A percentile compares a stretch with the other conserved stretches of the same genome.
These are phyloP conservation scores for Suillus hirtellus DNA, from an alignment of 768 basidiomycete genomes.

Conservation along the genomic window DNA sequence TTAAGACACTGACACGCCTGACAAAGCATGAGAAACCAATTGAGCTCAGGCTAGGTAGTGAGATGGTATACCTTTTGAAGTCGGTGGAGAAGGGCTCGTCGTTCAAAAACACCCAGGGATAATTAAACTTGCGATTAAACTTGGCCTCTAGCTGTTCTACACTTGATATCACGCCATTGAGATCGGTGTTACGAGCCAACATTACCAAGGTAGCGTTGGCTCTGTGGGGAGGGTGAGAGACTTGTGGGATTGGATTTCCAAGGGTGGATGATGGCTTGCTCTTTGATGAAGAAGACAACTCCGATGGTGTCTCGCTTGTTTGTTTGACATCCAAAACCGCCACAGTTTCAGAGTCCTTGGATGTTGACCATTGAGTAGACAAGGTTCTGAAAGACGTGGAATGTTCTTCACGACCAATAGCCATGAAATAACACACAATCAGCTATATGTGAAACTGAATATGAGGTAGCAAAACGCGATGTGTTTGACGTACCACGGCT, in stretches of 20 bases:
- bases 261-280: neutral
- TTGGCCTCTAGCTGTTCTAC: conserved; percentile 57
- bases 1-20: conserved; percentile 38
- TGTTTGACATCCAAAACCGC: neutral
- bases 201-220: conserved; percentile 64
- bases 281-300: neutral
- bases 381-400: conserved; percentile 9
- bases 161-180: conserved; percentile 44
- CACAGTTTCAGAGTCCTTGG: conserved; percentile 2
- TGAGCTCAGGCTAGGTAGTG: neutral
- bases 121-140: conserved; percentile 58
- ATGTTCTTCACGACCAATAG: conserved; percentile 10
- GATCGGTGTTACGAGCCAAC: conserved; percentile 50
- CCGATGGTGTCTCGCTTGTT: neutral
- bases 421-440: conserved; percentile 25
- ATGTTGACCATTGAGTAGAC: conserved; percentile 7
- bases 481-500: conserved; percentile 23
- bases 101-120: conserved; percentile 67
- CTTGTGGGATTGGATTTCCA: conserved; percentile 1
- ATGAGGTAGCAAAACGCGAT: neutral
- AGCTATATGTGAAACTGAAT: conserved; percentile 15
- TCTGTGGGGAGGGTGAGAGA: conserved; percentile 17
- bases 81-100: conserved; percentile 56
- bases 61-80: conserved; percentile 45
- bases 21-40: conserved; percentile 22